Evolutionary conservation across 768 basidiomycete genomes (phyloP).

Genomic region (Trametes meyenii): DNA sequence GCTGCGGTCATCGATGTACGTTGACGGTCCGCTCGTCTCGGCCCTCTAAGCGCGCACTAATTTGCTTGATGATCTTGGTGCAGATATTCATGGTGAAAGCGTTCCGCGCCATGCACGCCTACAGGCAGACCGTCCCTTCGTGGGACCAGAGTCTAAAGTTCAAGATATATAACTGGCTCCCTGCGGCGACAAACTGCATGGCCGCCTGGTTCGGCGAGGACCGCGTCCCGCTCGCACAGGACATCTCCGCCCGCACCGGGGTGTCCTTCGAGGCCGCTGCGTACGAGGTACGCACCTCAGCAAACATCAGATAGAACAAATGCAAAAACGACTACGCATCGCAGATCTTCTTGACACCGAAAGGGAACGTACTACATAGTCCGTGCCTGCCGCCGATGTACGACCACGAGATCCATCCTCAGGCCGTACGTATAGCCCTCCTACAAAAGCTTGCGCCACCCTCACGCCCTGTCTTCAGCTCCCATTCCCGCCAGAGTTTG

Average conservation of each 20-base stretch:
- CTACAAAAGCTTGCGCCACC: too few relatives aligned
- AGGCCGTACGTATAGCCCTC: constrained; percentile 10
- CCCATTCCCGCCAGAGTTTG: background rate
- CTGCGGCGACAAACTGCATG: background rate
- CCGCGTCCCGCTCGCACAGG: background rate
- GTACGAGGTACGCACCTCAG: background rate
- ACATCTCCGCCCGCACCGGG: background rate
- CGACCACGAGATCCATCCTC: constrained; percentile 25
- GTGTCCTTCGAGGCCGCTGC: background rate
- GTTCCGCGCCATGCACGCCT: background rate
- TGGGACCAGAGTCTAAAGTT: background rate
- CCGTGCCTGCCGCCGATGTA: constrained; percentile 28
- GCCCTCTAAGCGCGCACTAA: too few relatives aligned
- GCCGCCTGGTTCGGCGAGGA: background rate
- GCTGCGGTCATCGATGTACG: constrained; percentile 7
- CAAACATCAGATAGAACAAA: too few relatives aligned
- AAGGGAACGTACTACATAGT: constrained; percentile 5
- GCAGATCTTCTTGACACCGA: background rate
- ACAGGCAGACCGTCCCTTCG: background rate
- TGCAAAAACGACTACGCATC: background rate
- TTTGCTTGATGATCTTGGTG: too few relatives aligned
- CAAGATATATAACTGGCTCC: background rate
- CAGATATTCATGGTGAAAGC: background rate
- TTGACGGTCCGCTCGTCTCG: too few relatives aligned
- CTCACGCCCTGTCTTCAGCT: background rate